Base-by-base conservation (phyloP, 1,284 basidiomycete genomes). In the Sphagnurus paluster region DNA sequence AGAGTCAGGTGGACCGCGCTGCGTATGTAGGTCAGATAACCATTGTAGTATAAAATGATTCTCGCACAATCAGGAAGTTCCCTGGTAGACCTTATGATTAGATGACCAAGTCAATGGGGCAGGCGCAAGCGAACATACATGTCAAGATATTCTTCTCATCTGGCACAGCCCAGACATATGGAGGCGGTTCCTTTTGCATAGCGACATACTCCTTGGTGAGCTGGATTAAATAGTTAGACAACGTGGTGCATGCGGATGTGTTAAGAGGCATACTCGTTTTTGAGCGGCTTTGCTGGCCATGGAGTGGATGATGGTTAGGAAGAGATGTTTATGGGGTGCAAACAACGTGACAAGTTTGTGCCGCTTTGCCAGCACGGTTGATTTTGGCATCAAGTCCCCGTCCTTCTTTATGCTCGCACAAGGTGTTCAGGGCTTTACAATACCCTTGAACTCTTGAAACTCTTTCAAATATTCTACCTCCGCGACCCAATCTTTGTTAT, bases 131-230 rank as follows among this genome's bases (percentile, higher is more conserved):
- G 16, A 33, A 75, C 88, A 65, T 62, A 91, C 88, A 92, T 45
- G 76, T 88, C 36, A 97, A 69, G 55, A 97, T 94, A 67, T 98
- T 95, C 82, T 93, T 95, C 78, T 97, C 94, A 58, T 96, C 92
- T 21, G 94, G 94, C 34, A 81, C 80, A 33, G 93, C 93, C 85
- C 90, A 95, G 37, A 96, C 87, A 67, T 93, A 96, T 49, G 93
- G 93, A 2, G 94, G 94, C 20, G 94, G 91, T 52, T 93, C 89
- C 64, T 76, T 90, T 71, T 95, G 93, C 93, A 98, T 97, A 42
- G 80, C 73, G 61, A 92, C 80, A 68, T 89, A 95, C 77, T 98
- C 94, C 71, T 96, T 93, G 35, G 77, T 74, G 55, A 93, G 82
- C 89, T 93, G 56, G 28, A 23, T 20, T 23, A 13, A 35, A 6